Percentiles rank a stretch among this genome's conserved stretches.
Conservation (phyloP, 2,329 filamentous ascomycete species). For the Trichoderma atroviride region DNA sequence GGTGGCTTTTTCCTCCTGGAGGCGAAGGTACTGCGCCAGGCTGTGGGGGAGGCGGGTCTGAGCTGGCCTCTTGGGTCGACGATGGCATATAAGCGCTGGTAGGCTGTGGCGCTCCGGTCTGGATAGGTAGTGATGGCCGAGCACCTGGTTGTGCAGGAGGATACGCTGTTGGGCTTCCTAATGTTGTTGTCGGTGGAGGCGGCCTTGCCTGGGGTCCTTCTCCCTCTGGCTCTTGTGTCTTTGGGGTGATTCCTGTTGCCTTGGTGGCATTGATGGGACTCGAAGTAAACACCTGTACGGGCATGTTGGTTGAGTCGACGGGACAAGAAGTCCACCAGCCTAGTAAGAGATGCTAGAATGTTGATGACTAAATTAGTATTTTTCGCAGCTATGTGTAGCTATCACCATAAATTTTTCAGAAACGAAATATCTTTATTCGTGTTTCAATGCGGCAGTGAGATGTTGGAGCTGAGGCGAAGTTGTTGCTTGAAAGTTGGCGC, state of each 20-base stretch:
- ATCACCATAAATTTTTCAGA: neutral
- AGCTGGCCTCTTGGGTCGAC: conserved; percentile 43
- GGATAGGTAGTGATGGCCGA: conserved; percentile 46
- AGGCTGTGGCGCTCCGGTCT: conserved; percentile 45
- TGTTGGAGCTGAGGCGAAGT: neutral
- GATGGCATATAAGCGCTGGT: conserved; percentile 45
- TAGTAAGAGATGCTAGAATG: conserved; percentile 5
- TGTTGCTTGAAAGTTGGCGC: conserved; percentile 4
- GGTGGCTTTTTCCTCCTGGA: conserved; percentile 34
- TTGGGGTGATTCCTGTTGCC: conserved; percentile 51
- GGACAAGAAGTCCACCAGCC: neutral
- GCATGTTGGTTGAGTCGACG: conserved; percentile 49
- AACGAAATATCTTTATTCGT: neutral
- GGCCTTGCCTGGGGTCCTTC: conserved; percentile 30
- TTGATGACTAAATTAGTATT: neutral
- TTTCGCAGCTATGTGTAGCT: neutral
- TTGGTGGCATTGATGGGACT: conserved; percentile 63
- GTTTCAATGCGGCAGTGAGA: neutral
- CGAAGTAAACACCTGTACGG: conserved; percentile 60
- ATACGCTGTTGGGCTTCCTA: conserved; percentile 35
- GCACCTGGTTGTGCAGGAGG: conserved; percentile 53
- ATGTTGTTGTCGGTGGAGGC: conserved; percentile 37
- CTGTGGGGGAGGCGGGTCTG: conserved; percentile 57
- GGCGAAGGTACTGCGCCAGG: conserved; percentile 58
- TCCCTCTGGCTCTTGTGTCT: conserved; percentile 43